phyloP scores from a whole-genome alignment of 306 rosid species.

The Cucumis hystrix region DNA sequence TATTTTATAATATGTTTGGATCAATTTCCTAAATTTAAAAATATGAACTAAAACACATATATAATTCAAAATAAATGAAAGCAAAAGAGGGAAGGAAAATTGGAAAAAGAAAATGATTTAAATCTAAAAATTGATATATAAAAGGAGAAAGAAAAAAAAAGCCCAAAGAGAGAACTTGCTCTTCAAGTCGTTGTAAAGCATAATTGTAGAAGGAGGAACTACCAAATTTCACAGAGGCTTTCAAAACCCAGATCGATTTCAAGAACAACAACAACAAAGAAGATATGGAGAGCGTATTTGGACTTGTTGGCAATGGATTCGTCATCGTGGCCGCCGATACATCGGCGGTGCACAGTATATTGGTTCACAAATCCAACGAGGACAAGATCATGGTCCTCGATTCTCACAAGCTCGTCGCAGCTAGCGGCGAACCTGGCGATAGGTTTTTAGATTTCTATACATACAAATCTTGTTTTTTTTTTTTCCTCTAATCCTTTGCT shows the following conservation, averaged over 20 bases:
- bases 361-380: conserved; percentile 89
- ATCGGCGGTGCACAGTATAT: conserved; percentile 85
- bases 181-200: conserved; percentile 10
- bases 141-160: background rate
- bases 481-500: background rate
- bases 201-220: background rate
- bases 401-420: conserved; percentile 92
- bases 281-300: conserved; percentile 83
- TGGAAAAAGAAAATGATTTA: background rate
- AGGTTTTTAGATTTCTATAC: conserved; percentile 21
- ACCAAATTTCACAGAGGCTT: background rate
- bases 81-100: background rate
- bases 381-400: conserved; percentile 99
- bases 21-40: no score
- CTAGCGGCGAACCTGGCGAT: conserved; percentile 94
- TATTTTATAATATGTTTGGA: no score
- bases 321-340: conserved; percentile 79
- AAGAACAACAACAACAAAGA: background rate
- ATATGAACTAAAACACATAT: no score
- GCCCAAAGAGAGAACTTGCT: background rate
- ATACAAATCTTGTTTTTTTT: conserved; percentile 7
- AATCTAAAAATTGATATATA: background rate
- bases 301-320: conserved; percentile 69
- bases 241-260: background rate
- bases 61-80: no score